Evolutionary conservation across 148 eudicot genomes (phyloP), one percentile per base, ranked within the genome.

Genomic region (Cornus suecica): DNA sequence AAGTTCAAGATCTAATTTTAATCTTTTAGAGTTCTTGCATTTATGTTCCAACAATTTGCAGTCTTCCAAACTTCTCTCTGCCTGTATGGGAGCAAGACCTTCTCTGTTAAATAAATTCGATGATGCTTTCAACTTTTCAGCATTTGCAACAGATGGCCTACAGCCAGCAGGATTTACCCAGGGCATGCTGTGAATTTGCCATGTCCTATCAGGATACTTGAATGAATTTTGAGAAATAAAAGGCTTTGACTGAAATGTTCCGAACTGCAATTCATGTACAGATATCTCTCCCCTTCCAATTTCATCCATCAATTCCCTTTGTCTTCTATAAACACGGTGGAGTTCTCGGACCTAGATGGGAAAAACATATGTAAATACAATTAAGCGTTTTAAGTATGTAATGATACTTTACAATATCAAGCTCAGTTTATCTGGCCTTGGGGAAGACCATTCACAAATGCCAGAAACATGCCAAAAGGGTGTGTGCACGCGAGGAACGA

Each of bases 1-100:
- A 82, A 88, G 91, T 65, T 86, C 87, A 66, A 88, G 91, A 69
- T 88, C 86, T 51, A 88, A 81, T 30, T 73, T 48, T 78, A 82
- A 86, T 77, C 78, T 77, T 23, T 80, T 82, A 23, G 86, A 58
- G 29, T 71, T 86, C 80, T 73, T 80, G 68, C 29, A 73, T 72
- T 81, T 79, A 28, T 78, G 71, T 30, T 67, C 73, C 26, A 30
- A 74, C 79, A 45, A 13, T 18, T 58, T 63, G 23, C 28, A 29
- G 34, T 64, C 24, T 58, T 79, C 70, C 22, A 37, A 25, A 81
- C 20, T 52, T 24, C 18, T 34, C 24, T 31, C 73, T 71, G 27
- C 37, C 32, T 31, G 66, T 14, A 68, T 64, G 34, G 64, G 41
- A 51, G 34, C 14, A 28, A 66, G 29, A 64, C 45, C 58, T 41